A percentile compares a stretch with the other conserved stretches of the same genome.
These are phyloP conservation scores for Trichoderma atrobrunneum DNA, from an alignment of 2,329 filamentous ascomycete genomes.

Conservation along the genomic window DNA sequence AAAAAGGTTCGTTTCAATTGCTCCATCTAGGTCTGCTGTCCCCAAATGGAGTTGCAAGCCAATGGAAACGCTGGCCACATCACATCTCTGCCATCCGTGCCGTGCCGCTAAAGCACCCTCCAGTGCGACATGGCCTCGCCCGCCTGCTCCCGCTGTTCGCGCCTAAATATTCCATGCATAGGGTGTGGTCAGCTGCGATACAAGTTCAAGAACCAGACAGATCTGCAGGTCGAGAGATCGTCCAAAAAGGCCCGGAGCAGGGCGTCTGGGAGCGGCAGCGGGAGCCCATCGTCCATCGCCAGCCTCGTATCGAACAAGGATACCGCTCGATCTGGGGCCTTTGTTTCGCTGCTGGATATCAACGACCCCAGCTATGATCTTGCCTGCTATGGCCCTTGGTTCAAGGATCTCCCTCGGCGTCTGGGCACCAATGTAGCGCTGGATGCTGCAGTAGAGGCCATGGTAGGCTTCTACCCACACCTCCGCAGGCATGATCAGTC, in stretches of 20 bases:
- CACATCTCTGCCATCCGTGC: background rate
- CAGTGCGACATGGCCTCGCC: constrained; percentile 48
- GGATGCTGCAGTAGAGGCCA: constrained; percentile 37
- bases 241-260: background rate
- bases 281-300: constrained; percentile 7
- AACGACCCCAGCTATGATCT: constrained; percentile 47
- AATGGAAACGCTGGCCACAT: background rate
- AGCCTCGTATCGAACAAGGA: constrained; percentile 28
- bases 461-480: constrained; percentile 28
- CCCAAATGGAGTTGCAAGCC: background rate
- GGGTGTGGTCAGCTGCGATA: constrained; percentile 47
- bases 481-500: constrained; percentile 26
- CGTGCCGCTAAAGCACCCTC: constrained; percentile 6
- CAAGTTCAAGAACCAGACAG: constrained; percentile 44
- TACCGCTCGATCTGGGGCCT: constrained; percentile 24
- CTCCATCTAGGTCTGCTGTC: background rate
- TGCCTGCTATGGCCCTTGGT: constrained; percentile 44
- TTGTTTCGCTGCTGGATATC: constrained; percentile 35
- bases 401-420: constrained; percentile 44
- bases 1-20: constrained; percentile 44
- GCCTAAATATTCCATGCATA: constrained; percentile 43
- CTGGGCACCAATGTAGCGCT: constrained; percentile 46
- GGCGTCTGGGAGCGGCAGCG: background rate
- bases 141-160: constrained; percentile 44
- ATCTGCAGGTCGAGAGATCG: constrained; percentile 1